These are phyloP conservation scores for Citrus mangshanensis DNA, from an alignment of 345 rosid species.

Conservation along the genomic window DNA sequence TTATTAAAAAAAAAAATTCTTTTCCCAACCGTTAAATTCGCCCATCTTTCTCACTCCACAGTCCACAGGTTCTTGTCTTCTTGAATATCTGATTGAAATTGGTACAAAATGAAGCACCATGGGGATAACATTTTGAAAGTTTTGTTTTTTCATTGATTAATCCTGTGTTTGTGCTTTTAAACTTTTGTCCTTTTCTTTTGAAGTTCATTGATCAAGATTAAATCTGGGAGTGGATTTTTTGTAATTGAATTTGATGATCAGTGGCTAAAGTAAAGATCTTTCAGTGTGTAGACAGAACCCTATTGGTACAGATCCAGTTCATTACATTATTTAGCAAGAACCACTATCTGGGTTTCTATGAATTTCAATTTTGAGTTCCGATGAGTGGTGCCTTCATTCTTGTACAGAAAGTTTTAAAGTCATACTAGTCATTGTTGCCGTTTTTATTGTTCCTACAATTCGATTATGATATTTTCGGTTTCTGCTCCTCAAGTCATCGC, in stretches of 20 bases:
- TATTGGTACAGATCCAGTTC: conserved; percentile 7
- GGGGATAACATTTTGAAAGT: neutral
- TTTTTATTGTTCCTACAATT: neutral
- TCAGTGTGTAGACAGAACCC: neutral
- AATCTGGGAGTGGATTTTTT: conserved; percentile 7
- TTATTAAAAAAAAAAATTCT: too few species aligned
- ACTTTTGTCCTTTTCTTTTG: neutral
- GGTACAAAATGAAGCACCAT: neutral
- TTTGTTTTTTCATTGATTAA: neutral
- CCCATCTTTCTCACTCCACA: too few species aligned
- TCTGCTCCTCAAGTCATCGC: neutral
- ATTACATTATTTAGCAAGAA: neutral
- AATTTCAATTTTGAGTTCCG: conserved; percentile 10
- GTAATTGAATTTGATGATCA: conserved; percentile 4
- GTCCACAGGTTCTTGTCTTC: neutral
- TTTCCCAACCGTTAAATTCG: too few species aligned
- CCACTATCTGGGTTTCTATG: conserved; percentile 4
- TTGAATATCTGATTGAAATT: neutral
- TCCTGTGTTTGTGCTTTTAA: neutral
- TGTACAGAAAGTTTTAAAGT: neutral
- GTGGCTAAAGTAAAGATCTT: neutral
- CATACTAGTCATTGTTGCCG: neutral
- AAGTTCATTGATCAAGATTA: conserved; percentile 8
- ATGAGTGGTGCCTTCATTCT: conserved; percentile 16
- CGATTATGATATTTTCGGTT: neutral